phyloP scores from a whole-genome alignment of 2,329 filamentous ascomycete species.

The Cryphonectria nitschkei region DNA sequence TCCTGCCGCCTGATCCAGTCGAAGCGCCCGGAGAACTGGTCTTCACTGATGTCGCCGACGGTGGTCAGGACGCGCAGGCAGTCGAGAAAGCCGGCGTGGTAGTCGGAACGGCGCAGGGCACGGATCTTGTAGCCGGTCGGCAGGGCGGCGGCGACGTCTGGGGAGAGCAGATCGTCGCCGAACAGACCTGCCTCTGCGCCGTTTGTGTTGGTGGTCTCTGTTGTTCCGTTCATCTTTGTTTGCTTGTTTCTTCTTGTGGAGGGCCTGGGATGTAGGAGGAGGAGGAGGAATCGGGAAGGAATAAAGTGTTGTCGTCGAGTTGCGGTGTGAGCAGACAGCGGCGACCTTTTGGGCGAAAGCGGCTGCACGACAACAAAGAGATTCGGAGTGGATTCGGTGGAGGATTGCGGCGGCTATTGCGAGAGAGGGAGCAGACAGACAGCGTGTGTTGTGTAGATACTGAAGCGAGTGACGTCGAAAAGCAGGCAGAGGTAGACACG shows the following conservation, averaged over 20 bases:
- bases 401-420: not conserved
- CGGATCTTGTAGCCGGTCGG: constrained; percentile 84
- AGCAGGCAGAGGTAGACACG: no score
- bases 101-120: constrained; percentile 78
- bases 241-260: not conserved
- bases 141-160: constrained; percentile 70
- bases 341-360: not conserved
- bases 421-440: not conserved
- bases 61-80: constrained; percentile 90
- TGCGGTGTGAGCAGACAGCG: not conserved
- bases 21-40: constrained; percentile 77
- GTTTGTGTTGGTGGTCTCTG: constrained; percentile 23
- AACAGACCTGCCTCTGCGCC: constrained; percentile 68
- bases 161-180: constrained; percentile 74
- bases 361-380: constrained; percentile 2
- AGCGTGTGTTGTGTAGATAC: not conserved
- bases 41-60: constrained; percentile 81
- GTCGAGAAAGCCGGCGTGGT: constrained; percentile 81
- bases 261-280: not conserved
- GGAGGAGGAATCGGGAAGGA: not conserved
- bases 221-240: constrained; percentile 17
- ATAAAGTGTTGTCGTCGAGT: not conserved
- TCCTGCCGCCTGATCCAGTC: constrained; percentile 77
- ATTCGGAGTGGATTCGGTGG: not conserved
- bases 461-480: constrained; percentile 1